Conservation (phyloP, 1,284 basidiomycete genomes). For the Dichomitus squalens region DNA sequence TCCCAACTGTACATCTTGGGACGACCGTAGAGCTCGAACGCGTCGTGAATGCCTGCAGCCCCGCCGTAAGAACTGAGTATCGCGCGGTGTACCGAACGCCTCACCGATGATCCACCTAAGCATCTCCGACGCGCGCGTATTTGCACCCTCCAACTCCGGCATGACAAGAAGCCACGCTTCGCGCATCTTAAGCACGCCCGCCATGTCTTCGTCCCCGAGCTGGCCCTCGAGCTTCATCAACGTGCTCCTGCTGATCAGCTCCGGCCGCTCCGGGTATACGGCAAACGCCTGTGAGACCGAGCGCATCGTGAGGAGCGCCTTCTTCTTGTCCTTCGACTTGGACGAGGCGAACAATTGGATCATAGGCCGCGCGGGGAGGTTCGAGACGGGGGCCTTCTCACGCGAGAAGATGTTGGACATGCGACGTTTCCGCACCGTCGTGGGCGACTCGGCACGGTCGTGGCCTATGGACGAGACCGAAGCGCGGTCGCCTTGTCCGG, state of each 20-base stretch:
- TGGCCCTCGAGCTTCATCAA: conserved; percentile 87
- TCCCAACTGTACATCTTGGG: conserved; percentile 87
- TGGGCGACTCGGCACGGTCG: conserved; percentile 26
- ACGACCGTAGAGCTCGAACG: conserved; percentile 85
- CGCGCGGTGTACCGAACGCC: conserved; percentile 21
- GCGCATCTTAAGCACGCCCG: conserved; percentile 55
- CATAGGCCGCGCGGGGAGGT: conserved; percentile 43
- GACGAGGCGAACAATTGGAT: conserved; percentile 62
- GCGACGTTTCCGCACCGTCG: conserved; percentile 53
- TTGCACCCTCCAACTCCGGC: conserved; percentile 69
- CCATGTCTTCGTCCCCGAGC: conserved; percentile 77
- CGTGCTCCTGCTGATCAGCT: conserved; percentile 84
- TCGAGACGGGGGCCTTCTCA: conserved; percentile 31
- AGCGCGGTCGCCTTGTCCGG: conserved; percentile 23
- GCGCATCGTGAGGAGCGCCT: conserved; percentile 58
- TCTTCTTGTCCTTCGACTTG: conserved; percentile 74
- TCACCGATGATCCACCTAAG: conserved; percentile 91
- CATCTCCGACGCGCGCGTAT: conserved; percentile 74
- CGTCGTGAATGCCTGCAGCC: conserved; percentile 78
- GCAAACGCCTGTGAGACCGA: conserved; percentile 77
- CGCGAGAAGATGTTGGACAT: conserved; percentile 71
- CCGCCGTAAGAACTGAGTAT: conserved; percentile 21
- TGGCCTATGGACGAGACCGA: conserved; percentile 37
- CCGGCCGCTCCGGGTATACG: conserved; percentile 94
- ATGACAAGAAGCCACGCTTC: conserved; percentile 89